phyloP scores from a whole-genome alignment of 1,284 basidiomycete genomes.

The Trametes sp. region DNA sequence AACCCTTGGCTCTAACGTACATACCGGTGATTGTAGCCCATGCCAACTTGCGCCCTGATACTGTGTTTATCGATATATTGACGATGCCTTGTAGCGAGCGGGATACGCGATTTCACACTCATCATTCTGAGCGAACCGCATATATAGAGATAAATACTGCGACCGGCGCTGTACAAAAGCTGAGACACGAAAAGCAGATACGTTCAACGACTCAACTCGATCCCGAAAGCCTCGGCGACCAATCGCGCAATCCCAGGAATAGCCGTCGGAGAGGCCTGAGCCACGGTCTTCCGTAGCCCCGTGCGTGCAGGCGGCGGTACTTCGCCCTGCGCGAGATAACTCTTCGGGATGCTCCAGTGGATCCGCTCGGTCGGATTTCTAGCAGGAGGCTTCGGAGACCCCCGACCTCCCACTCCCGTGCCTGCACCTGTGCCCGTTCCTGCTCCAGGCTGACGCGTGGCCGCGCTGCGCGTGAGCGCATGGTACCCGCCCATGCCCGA shows the following conservation, averaged over 20 bases:
- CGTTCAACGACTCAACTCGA: slow-evolving; percentile 6
- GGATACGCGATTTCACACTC: no score
- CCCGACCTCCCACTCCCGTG: background rate
- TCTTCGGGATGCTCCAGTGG: slow-evolving; percentile 28
- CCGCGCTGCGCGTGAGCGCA: slow-evolving; percentile 28
- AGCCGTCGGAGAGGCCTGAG: slow-evolving; percentile 15
- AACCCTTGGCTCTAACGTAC: no score
- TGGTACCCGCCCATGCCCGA: slow-evolving; percentile 29
- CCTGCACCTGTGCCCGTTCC: background rate
- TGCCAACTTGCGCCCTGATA: no score
- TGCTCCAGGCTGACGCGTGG: slow-evolving; percentile 11
- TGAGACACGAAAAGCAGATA: background rate
- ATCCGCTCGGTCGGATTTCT: slow-evolving; percentile 5
- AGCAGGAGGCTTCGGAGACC: slow-evolving; percentile 4
- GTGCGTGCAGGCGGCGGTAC: slow-evolving; percentile 18
- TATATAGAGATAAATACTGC: background rate
- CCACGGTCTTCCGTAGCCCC: slow-evolving; percentile 6
- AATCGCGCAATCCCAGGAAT: slow-evolving; percentile 30
- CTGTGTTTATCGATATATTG: no score
- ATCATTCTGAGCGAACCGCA: no score
- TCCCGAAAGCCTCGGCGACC: slow-evolving; percentile 33
- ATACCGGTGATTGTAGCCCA: no score
- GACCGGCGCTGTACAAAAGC: background rate
- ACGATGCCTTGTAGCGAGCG: no score
- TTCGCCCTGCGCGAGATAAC: slow-evolving; percentile 23